These are phyloP conservation scores for Pseudopyricularia javanii DNA, from an alignment of 2,329 filamentous ascomycete genomes.

Conservation along the genomic window DNA sequence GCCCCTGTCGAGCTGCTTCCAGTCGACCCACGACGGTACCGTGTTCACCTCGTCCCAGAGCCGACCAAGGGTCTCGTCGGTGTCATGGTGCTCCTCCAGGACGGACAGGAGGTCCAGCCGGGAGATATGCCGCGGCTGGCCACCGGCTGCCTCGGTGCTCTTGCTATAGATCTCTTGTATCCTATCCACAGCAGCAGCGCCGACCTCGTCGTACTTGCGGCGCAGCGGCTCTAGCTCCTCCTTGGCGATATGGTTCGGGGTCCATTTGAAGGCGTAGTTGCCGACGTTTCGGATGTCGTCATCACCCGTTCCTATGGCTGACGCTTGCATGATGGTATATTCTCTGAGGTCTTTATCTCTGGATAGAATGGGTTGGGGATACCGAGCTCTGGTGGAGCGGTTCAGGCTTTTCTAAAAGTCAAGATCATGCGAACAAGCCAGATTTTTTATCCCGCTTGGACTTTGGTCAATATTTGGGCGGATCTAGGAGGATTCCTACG, in stretches of 20 bases:
- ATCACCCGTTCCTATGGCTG: background rate
- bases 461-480: too few species aligned
- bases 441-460: too few species aligned
- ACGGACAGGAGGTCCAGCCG: conserved; percentile 1
- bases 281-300: background rate
- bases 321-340: background rate
- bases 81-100: conserved; percentile 27
- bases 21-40: conserved; percentile 54
- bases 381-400: too few species aligned
- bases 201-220: background rate
- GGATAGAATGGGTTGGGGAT: too few species aligned
- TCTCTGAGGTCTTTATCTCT: too few species aligned
- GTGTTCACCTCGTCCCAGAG: conserved; percentile 48
- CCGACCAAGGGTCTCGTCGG: conserved; percentile 28
- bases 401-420: too few species aligned
- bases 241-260: background rate
- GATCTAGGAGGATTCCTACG: too few species aligned
- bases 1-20: conserved; percentile 50
- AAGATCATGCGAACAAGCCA: too few species aligned
- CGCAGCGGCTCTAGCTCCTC: background rate
- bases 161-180: background rate
- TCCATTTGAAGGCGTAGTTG: background rate
- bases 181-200: background rate
- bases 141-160: background rate
- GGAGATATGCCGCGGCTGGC: background rate